Base-by-base conservation (phyloP, 2,329 filamentous ascomycete species). In the Pyrenochaeta sp. region DNA sequence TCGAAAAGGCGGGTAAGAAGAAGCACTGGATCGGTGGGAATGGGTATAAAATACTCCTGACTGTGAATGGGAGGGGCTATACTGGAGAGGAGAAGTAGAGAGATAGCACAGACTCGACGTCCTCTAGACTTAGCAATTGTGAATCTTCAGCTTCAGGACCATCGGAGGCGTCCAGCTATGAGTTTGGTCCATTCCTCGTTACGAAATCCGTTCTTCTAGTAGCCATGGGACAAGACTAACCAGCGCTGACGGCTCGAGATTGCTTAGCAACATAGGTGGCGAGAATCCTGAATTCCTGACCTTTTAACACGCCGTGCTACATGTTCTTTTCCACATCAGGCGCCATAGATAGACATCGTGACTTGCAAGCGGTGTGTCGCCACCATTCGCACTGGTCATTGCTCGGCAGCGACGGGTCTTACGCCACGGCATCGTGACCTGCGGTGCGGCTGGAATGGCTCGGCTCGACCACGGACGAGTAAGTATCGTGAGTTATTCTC, bases 1-100 rank as follows among this genome's bases (percentile, higher is more conserved):
- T 79, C 7, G 68, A 66, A 34, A 79, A 78, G 59, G 68, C 70
- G 34, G 77, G 77, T 4, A 78, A 78, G 72, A 78, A 75, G 72
- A 78, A 78, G 67, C 71, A 75, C 34, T 78, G 77, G 77, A 57
- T 71, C 12, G 68, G 58, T 19, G 73, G 67, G 25, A 50, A 58
- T 24, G 74, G 74, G 8, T 59, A 68, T 50, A 76, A 71, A 43
- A 69, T 77, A 15, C 24, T 62, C 51, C 37, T 77, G 58, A 69
- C 62, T 24, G 62, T 76, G 49, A 69, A 72, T 55, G 71, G 70
- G 24, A 59, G 51, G 44, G 68, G 65, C 39, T 72, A 68, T 45
- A 62, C 45, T 32, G 59, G 52, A 19, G 60, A 58, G 2, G 60
- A 68, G 28, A 54, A 58, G 46, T 55, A 61, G 19, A 8, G 19